Base-by-base conservation (phyloP, 2,329 filamentous ascomycete genomes). In the Colletotrichum sansevieriae region DNA sequence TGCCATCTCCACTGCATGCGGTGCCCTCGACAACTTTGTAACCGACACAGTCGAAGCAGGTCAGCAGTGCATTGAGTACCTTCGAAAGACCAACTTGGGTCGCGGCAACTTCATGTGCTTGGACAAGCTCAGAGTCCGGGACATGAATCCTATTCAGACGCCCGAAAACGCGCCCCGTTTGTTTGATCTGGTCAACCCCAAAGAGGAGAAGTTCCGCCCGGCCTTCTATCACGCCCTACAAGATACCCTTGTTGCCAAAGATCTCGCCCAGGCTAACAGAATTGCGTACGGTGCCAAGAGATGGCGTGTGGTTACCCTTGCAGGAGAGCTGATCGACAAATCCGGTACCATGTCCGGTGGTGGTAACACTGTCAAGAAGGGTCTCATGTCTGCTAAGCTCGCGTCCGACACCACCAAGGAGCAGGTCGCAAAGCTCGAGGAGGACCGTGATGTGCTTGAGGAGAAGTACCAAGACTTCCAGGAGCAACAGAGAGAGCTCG, bases 291-390 rank as follows among this genome's bases (percentile, higher is more conserved):
- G 96, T 47, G 93, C 93, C 52, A 93, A 90, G 83, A 86, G 96
- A 78, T 99, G 96, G 96, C 91, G 96, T 72, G 96, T 99, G 3
- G 96, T 99, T 46, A 99, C 96, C 0, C 87, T 99, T 2, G 94
- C 95, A 70, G 96, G 96, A 56, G 95, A 98, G 79, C 87, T 99
- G 60, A 98, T 99, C 73, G 96, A 99, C 82, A 97, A 97, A 78
- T 98, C 95, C 1, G 96, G 96, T 85, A 98, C 96, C 41, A 98
- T 99, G 96, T 97, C 93, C 67, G 96, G 96, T 84, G 96, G 96
- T 85, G 96, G 96, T 65, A 95, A 89, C 52, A 92, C 93, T 15
- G 93, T 96, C 65, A 95, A 95, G 74, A 94, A 91, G 76, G 97
- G 97, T 0, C 90, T 94, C 65, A 99, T 99, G 97, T 98, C 95